Evolutionary conservation across 2,329 filamentous ascomycete genomes (phyloP).

Genomic region (Fusarium cicatricum): DNA sequence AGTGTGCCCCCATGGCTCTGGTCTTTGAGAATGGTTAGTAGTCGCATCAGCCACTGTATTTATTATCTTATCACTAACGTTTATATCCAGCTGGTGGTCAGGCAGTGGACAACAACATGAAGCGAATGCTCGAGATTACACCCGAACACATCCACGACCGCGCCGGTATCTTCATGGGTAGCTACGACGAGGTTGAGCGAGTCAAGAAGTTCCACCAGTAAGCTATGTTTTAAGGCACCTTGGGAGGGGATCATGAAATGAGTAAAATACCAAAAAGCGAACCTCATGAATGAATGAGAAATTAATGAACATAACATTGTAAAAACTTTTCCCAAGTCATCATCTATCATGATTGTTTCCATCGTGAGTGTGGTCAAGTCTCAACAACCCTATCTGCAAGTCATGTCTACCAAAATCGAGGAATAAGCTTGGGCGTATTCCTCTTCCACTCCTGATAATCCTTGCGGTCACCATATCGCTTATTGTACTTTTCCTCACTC

Average conservation of each 20-base stretch:
- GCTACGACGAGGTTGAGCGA: constrained; percentile 94
- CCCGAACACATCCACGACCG: constrained; percentile 95
- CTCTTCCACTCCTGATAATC: constrained; percentile 75
- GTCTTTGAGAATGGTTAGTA: constrained; percentile 94
- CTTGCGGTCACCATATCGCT: constrained; percentile 67
- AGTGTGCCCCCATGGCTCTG: constrained; percentile 99
- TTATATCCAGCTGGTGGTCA: constrained; percentile 78
- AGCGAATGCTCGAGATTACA: constrained; percentile 86
- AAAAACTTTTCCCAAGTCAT: constrained; percentile 21
- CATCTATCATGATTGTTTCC: constrained; percentile 22
- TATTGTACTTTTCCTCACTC: constrained; percentile 75
- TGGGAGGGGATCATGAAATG: constrained; percentile 30
- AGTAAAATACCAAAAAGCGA: constrained; percentile 34
- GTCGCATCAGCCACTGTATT: not conserved
- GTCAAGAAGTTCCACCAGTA: constrained; percentile 80
- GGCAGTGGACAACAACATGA: constrained; percentile 90
- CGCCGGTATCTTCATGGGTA: constrained; percentile 96
- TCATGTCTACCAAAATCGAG: constrained; percentile 59
- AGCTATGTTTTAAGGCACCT: constrained; percentile 18
- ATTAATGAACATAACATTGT: constrained; percentile 37
- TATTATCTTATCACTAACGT: constrained; percentile 40
- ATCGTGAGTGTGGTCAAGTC: constrained; percentile 22
- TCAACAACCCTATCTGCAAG: not conserved
- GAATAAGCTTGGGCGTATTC: constrained; percentile 70
- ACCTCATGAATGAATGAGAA: constrained; percentile 38